Conservation (phyloP, 495 filamentous ascomycete genomes). For the Eremomyces bilateralis region DNA sequence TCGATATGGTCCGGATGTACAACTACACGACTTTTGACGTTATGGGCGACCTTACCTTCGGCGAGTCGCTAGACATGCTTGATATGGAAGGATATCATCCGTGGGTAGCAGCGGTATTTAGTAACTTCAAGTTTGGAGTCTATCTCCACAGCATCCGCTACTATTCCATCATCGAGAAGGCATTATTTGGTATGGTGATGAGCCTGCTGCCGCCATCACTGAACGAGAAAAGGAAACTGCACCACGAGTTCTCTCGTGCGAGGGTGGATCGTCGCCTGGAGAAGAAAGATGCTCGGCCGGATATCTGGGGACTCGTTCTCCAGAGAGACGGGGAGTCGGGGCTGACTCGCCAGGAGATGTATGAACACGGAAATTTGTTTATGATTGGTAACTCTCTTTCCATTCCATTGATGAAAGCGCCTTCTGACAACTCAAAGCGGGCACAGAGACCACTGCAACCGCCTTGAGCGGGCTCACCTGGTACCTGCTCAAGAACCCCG, state of each 20-base stretch:
- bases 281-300: conserved; percentile 2
- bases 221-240: conserved; percentile 5
- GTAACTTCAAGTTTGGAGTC: conserved; percentile 18
- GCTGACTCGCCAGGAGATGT: conserved; percentile 5
- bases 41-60: conserved; percentile 33
- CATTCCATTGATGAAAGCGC: no score
- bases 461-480: conserved; percentile 26
- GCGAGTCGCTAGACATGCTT: conserved; percentile 29
- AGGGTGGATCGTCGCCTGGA: conserved; percentile 1
- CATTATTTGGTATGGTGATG: no score
- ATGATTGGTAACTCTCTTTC: no score
- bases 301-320: conserved; percentile 7
- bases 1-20: conserved; percentile 26
- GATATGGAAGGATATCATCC: conserved; percentile 21
- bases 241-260: conserved; percentile 2
- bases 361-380: conserved; percentile 8
- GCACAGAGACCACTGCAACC: conserved; percentile 36
- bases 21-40: conserved; percentile 37
- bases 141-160: conserved; percentile 11
- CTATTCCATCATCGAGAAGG: no score
- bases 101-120: conserved; percentile 22
- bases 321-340: conserved; percentile 6
- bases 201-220: conserved; percentile 7
- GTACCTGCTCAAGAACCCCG: conserved; percentile 24
- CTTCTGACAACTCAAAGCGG: no score